Conservation (phyloP, 2,329 filamentous ascomycete species). For the Sporothrix brasiliensis region DNA sequence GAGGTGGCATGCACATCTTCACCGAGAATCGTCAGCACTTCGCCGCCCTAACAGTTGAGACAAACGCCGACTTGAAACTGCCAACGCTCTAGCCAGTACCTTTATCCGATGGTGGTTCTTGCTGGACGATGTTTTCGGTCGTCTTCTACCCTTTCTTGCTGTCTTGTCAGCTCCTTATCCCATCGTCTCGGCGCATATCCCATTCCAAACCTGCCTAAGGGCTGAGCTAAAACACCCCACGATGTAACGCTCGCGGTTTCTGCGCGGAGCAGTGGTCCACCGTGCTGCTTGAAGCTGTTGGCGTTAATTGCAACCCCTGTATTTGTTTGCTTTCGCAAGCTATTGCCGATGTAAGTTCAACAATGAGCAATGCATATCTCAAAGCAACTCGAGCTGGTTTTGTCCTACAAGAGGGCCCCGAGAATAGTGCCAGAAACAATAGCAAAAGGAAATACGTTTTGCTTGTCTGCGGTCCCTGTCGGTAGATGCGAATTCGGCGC, state of each 20-base stretch:
- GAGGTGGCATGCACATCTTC: background rate
- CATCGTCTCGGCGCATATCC: too few relatives aligned
- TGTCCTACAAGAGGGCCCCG: background rate
- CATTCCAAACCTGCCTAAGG: background rate
- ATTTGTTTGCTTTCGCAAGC: slow-evolving; percentile 10
- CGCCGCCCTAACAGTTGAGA: background rate
- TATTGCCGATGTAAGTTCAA: background rate
- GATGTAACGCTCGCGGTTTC: slow-evolving; percentile 23
- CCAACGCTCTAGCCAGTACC: too few relatives aligned
- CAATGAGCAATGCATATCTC: background rate
- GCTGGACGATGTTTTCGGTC: background rate
- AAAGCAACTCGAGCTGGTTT: background rate
- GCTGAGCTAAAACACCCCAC: slow-evolving; percentile 1
- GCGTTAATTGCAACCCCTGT: background rate
- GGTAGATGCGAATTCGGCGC: background rate
- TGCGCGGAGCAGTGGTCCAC: background rate
- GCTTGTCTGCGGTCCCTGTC: background rate
- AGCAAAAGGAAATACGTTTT: background rate
- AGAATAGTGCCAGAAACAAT: background rate
- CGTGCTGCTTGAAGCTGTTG: too few relatives aligned
- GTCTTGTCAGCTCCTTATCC: background rate
- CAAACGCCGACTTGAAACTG: background rate
- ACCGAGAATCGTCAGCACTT: background rate
- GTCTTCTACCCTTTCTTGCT: background rate
- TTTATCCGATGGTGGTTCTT: background rate